Evolutionary conservation across 805 yeast genomes (phyloP), one percentile per base, ranked within the genome.

Genomic region (Saturnispora hagleri): DNA sequence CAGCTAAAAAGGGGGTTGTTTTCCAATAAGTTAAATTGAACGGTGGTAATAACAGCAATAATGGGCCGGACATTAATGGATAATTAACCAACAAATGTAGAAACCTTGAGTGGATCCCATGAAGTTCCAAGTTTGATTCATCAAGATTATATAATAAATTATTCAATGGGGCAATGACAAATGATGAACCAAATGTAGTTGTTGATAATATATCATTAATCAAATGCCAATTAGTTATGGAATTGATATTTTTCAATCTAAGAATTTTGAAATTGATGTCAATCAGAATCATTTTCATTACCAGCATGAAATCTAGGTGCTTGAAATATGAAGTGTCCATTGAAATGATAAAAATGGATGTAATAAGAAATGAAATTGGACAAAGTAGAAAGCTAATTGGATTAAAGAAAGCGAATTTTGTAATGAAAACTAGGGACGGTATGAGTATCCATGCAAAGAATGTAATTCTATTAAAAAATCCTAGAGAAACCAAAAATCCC

Each of bases 51-150:
- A 83, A 47, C 2, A 66, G 48, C 1, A 86, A 48, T 4, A 80
- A 73, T 0, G 99, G 98, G 0, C 98, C 99, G 12, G 89, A 46
- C 15, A 93, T 68, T 56, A 82, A 84, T 0, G 98, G 97, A 5
- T 88, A 57, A 60, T 90, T 91, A 6, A 86, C 68, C 26, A 88
- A 57, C 0, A 87, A 4, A 61, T 93, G 99, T 0, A 86, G 84
- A 57, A 80, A 84, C 31, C 77, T 71, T 3, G 90, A 81, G 62
- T 93, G 99, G 5, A 89, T 59, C 0, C 99, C 99, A 65, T 93
- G 99, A 27, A 62, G 57, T 0, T 83, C 73, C 51, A 95, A 68
- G 60, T 93, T 93, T 6, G 3, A 66, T 64, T 7, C 63, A 47
- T 22, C 75, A 63, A 81, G 49, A 65, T 93, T 93, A 72, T 93